A percentile compares a stretch with the other conserved stretches of the same genome.
phyloP scores from a whole-genome alignment of 305 asterid species.

The Fraxinus ornus region DNA sequence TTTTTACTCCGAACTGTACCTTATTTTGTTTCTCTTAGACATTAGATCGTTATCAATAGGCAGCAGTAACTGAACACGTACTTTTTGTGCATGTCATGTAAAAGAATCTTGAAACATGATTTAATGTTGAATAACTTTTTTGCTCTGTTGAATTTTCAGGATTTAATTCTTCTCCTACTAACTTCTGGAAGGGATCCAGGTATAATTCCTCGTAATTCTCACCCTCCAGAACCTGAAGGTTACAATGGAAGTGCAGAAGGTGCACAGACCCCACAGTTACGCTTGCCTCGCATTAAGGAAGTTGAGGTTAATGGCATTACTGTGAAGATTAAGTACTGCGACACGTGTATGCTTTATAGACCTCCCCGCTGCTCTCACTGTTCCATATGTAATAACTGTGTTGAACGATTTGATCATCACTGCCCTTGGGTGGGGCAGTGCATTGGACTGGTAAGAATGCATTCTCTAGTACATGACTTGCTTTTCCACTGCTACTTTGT shows the following conservation, averaged over 20 bases:
- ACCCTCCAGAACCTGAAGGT: conserved; percentile 60
- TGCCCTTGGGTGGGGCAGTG: conserved; percentile 38
- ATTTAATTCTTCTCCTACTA: conserved; percentile 45
- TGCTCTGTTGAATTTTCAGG: conserved; percentile 27
- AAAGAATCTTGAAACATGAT: neutral
- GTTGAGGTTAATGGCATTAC: conserved; percentile 35
- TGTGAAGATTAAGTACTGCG: conserved; percentile 29
- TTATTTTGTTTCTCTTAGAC: neutral
- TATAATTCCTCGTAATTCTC: conserved; percentile 52
- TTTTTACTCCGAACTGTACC: neutral
- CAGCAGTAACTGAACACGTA: neutral
- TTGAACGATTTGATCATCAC: conserved; percentile 30
- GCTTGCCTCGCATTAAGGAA: conserved; percentile 53
- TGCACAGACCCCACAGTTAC: conserved; percentile 49
- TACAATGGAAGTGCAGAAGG: conserved; percentile 41
- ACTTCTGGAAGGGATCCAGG: conserved; percentile 65
- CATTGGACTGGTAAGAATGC: conserved; percentile 28
- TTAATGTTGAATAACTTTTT: neutral
- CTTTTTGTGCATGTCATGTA: neutral
- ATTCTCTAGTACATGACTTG: neutral
- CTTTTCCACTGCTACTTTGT: neutral
- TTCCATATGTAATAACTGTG: conserved; percentile 25
- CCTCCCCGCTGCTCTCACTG: conserved; percentile 28
- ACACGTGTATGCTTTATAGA: conserved; percentile 24
- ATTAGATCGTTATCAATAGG: neutral